Conservation (phyloP, 164 flowering plant species). For the Berberis thunbergii region DNA sequence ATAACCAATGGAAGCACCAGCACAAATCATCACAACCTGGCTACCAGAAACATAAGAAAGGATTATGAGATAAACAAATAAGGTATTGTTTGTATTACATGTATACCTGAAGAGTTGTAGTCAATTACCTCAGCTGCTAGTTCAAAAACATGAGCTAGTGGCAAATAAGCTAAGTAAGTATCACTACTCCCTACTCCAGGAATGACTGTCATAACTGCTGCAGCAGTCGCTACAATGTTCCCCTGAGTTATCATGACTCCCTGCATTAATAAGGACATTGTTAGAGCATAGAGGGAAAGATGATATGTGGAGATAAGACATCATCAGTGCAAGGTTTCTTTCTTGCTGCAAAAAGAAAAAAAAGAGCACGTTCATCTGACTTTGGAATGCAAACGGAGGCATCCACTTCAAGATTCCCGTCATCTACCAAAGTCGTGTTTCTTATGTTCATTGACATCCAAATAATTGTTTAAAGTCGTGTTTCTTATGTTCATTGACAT, state of each 20-base stretch:
- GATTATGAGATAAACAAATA: constrained; percentile 2
- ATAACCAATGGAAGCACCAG: constrained; percentile 77
- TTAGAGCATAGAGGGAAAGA: background rate
- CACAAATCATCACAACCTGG: constrained; percentile 57
- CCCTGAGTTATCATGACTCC: constrained; percentile 97
- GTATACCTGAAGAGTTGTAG: no score
- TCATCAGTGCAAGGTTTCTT: background rate
- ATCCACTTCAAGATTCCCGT: no score
- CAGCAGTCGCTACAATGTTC: constrained; percentile 76
- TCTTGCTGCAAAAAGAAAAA: no score
- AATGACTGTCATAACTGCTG: constrained; percentile 64
- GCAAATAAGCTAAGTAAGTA: constrained; percentile 80
- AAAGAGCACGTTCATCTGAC: no score
- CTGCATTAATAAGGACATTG: constrained; percentile 25
- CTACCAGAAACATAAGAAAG: background rate
- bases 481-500: no score
- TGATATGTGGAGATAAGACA: background rate
- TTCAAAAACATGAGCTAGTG: constrained; percentile 92
- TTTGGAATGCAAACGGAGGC: no score
- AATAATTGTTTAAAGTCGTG: no score
- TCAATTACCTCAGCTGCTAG: constrained; percentile 76
- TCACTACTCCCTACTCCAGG: constrained; percentile 53
- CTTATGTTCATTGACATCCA: no score
- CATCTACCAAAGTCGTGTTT: no score
- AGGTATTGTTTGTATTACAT: background rate